phyloP scores from a whole-genome alignment of 2,329 filamentous ascomycete genomes.

The Colletotrichum eremochloae region DNA sequence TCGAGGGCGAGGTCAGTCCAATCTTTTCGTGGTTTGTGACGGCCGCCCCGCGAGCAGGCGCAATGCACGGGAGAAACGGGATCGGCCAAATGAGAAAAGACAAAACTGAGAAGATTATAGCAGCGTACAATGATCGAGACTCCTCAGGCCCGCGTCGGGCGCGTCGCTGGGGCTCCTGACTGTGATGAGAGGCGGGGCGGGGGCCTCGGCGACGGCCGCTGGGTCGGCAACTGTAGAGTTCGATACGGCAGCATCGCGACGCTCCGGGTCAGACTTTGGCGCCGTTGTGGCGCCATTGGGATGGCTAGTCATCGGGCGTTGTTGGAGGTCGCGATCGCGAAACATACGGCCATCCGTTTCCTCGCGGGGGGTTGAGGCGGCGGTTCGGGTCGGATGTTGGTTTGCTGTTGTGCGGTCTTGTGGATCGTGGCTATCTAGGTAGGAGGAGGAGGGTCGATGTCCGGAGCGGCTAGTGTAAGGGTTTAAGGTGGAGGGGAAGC shows the following conservation, averaged over 20 bases:
- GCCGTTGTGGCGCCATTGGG: constrained; percentile 49
- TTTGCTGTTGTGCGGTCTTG: constrained; percentile 12
- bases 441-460: constrained; percentile 4
- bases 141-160: constrained; percentile 81
- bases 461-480: constrained; percentile 22
- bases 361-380: constrained; percentile 1
- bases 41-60: constrained; percentile 2
- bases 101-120: constrained; percentile 1
- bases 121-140: constrained; percentile 80
- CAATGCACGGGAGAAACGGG: constrained; percentile 17
- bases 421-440: constrained; percentile 2
- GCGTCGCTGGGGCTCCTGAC: constrained; percentile 35
- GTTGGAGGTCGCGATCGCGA: constrained; percentile 34
- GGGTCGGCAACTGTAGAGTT: constrained; percentile 18
- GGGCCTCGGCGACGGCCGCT: constrained; percentile 21
- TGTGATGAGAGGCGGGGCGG: constrained; percentile 32
- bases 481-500: constrained; percentile 27
- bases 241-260: constrained; percentile 31
- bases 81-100: constrained; percentile 9
- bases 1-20: constrained; percentile 26
- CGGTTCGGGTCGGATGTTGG: constrained; percentile 15
- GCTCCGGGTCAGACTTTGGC: constrained; percentile 33
- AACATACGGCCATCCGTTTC: constrained; percentile 40
- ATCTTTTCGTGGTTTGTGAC: constrained; percentile 12
- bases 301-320: constrained; percentile 50